phyloP scores from a whole-genome alignment of 495 filamentous ascomycete species.

The Podospora bellae-mahoneyi region DNA sequence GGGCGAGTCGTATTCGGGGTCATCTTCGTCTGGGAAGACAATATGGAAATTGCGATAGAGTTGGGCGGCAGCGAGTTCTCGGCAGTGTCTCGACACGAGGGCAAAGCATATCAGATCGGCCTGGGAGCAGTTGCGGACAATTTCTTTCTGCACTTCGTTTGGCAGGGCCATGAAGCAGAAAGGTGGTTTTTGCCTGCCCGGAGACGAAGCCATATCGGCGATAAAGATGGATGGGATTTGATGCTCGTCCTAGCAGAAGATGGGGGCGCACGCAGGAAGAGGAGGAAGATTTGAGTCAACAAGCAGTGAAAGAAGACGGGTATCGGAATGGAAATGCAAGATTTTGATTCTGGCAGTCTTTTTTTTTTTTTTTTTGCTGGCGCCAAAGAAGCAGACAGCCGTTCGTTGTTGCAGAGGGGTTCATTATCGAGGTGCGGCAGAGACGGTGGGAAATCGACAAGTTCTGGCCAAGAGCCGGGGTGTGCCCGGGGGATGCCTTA shows the following conservation, averaged over 20 bases:
- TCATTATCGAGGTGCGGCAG: background rate
- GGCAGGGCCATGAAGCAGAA: constrained; percentile 45
- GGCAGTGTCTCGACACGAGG: constrained; percentile 54
- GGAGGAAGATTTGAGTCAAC: background rate
- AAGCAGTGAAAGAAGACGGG: background rate
- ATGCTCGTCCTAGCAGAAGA: background rate
- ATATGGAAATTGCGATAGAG: constrained; percentile 59
- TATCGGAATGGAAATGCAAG: background rate
- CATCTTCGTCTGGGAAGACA: constrained; percentile 54
- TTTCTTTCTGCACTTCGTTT: constrained; percentile 49
- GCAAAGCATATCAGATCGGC: constrained; percentile 52
- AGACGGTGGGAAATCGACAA: background rate
- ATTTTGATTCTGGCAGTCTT: background rate
- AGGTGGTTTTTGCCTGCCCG: constrained; percentile 22
- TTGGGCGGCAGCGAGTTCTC: constrained; percentile 52
- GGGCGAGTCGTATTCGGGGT: constrained; percentile 41
- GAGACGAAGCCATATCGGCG: background rate
- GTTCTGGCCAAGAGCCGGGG: background rate
- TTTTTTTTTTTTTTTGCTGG: background rate
- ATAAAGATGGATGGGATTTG: background rate
- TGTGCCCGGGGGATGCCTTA: background rate
- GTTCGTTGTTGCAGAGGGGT: background rate
- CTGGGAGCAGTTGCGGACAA: constrained; percentile 45
- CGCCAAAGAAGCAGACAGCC: background rate
- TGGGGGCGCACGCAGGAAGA: background rate